Percentiles rank a stretch among this genome's conserved stretches.
Evolutionary conservation across 331 rosid species (phyloP).

Genomic region (Malus hybrid): DNA sequence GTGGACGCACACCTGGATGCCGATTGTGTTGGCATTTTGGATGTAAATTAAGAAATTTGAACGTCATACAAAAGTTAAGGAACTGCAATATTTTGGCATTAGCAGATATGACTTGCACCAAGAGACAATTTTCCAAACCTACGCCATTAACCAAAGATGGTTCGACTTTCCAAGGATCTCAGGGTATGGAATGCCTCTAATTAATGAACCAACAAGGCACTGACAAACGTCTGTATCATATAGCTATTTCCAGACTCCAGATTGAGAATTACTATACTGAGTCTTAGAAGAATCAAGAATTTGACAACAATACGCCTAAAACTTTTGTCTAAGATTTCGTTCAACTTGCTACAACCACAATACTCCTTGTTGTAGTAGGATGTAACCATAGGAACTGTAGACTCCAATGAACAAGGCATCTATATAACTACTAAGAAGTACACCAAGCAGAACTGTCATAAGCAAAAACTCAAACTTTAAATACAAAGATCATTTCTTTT

Average conservation of each 20-base stretch:
- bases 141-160: too few relatives aligned
- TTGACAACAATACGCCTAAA: not conserved
- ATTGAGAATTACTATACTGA: not conserved
- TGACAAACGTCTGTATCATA: not conserved
- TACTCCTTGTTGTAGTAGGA: not conserved
- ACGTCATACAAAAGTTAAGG: not conserved
- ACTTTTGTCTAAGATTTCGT: not conserved
- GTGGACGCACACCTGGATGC: not conserved
- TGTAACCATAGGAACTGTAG: slow-evolving; percentile 11
- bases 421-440: slow-evolving; percentile 11
- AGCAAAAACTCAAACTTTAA: slow-evolving; percentile 8
- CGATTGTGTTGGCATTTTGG: not conserved
- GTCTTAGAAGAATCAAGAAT: not conserved
- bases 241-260: not conserved
- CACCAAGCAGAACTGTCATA: not conserved
- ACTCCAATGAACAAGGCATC: slow-evolving; percentile 4
- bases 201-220: not conserved
- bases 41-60: not conserved
- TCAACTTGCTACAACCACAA: not conserved
- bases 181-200: not conserved
- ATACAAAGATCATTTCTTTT: slow-evolving; percentile 10
- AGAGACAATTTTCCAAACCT: not conserved
- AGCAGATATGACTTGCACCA: not conserved
- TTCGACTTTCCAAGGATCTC: not conserved
- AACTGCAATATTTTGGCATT: not conserved